Evolutionary conservation across 371 early-diverging fungal genomes (phyloP), one percentile per base, ranked within the genome.

Genomic region (Syncephalis plumigaleata): DNA sequence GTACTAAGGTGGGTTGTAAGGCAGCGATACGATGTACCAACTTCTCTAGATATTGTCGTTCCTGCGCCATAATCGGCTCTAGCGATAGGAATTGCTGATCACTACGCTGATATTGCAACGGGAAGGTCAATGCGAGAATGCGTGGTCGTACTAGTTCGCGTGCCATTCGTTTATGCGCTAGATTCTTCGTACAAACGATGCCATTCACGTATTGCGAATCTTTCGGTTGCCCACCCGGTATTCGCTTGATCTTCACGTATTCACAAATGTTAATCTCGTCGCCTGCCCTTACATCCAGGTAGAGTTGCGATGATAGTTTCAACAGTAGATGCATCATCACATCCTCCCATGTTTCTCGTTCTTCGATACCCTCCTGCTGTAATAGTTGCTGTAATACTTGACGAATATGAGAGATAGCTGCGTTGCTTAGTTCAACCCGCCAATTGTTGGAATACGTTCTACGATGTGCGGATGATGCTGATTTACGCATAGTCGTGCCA

Each of bases 181-280:
- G 69, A 50, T 79, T 81, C 58, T 90, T 91, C 20, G 88, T 74
- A 52, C 79, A 80, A 2, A 91, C 91, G 2, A 89, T 71, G 5
- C 87, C 90, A 22, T 75, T 63, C 26, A 94, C 67, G 54, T 78
- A 87, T 37, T 77, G 70, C 36, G 81, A 77, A 55, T 90, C 84
- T 24, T 58, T 48, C 0, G 87, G 84, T 21, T 55, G 39, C 1
- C 89, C 92, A 9, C 92, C 92, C 0, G 91, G 82, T 20, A 94
- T 80, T 52, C 78, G 79, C 56, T 95, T 95, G 57, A 94, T 78
- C 55, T 90, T 90, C 47, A 95, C 81, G 49, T 82, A 87, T 22
- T 81, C 77, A n/a, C 85, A 72, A 45, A 89, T 72, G 51, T 92
- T 91, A 52, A 88, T 87, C 39, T 68, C 67, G 50, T 89, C 88